phyloP scores from a whole-genome alignment of 169 alveolate species.

The Besnoitia besnoiti region DNA sequence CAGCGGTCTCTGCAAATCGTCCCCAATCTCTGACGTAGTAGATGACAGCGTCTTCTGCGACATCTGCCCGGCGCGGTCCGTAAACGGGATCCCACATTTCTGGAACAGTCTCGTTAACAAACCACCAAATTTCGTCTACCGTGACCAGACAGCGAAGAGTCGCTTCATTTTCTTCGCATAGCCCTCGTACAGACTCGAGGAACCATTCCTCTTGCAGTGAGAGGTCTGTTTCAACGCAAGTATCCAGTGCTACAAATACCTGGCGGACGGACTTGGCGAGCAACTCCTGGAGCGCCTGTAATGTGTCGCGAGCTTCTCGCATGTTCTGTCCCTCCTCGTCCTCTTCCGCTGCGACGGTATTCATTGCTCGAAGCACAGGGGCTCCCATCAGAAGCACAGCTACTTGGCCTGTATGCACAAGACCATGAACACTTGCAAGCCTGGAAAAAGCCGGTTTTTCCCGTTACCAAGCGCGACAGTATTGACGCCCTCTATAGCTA shows the following conservation, averaged over 20 bases:
- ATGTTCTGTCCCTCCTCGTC: neutral
- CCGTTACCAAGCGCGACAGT: too few relatives aligned
- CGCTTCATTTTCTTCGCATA: neutral
- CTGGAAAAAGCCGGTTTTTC: too few relatives aligned
- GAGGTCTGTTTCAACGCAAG: neutral
- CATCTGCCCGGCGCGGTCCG: neutral
- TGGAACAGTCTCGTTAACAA: neutral
- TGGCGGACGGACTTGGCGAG: neutral
- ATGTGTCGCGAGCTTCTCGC: neutral
- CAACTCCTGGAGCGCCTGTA: neutral
- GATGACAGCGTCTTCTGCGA: neutral
- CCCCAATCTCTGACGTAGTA: neutral
- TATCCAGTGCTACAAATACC: constrained; percentile 1
- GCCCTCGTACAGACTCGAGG: neutral
- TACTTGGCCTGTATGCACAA: neutral
- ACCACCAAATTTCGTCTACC: neutral
- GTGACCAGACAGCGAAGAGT: neutral
- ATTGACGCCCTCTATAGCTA: too few relatives aligned
- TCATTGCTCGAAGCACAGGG: neutral
- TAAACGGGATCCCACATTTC: neutral
- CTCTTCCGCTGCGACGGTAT: neutral
- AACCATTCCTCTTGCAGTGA: neutral
- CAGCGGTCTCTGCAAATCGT: neutral
- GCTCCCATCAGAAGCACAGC: constrained; percentile 6
- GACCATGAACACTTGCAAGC: too few relatives aligned